A percentile compares a stretch with the other conserved stretches of the same genome.
Conservation (phyloP, 495 filamentous ascomycete genomes). For the Aspergillus diversus region DNA sequence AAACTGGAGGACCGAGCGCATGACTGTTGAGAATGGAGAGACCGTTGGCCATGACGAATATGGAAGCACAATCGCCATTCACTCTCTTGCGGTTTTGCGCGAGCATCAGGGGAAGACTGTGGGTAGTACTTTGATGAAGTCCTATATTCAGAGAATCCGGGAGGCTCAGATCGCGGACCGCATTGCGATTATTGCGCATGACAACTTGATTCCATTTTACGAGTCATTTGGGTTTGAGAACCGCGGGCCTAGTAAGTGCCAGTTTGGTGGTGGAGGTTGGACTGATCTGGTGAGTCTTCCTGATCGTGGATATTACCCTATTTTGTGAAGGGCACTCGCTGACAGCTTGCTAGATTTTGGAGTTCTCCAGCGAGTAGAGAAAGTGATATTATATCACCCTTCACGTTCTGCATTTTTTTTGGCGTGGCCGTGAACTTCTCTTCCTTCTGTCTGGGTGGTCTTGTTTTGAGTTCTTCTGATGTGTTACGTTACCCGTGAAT, state of each 20-base stretch:
- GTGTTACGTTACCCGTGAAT: too few species aligned
- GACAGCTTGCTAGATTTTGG: slow-evolving; percentile 32
- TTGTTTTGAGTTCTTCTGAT: slow-evolving; percentile 13
- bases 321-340: neutral
- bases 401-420: slow-evolving; percentile 29
- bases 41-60: slow-evolving; percentile 66
- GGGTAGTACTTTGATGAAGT: slow-evolving; percentile 73
- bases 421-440: slow-evolving; percentile 26
- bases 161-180: slow-evolving; percentile 68
- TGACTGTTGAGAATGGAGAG: slow-evolving; percentile 38
- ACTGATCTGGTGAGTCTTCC: slow-evolving; percentile 55
- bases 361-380: slow-evolving; percentile 33
- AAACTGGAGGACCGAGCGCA: slow-evolving; percentile 59
- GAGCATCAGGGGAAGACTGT: slow-evolving; percentile 74
- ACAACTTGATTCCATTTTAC: slow-evolving; percentile 74
- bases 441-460: slow-evolving; percentile 13
- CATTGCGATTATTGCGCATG: slow-evolving; percentile 78
- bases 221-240: slow-evolving; percentile 73
- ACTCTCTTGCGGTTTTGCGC: slow-evolving; percentile 80
- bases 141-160: slow-evolving; percentile 73
- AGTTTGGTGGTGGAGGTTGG: slow-evolving; percentile 83
- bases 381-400: neutral
- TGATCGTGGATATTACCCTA: too few species aligned
- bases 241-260: slow-evolving; percentile 64
- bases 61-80: slow-evolving; percentile 76